Evolutionary conservation across 805 yeast genomes (phyloP).

Genomic region (Metschnikowia matae): DNA sequence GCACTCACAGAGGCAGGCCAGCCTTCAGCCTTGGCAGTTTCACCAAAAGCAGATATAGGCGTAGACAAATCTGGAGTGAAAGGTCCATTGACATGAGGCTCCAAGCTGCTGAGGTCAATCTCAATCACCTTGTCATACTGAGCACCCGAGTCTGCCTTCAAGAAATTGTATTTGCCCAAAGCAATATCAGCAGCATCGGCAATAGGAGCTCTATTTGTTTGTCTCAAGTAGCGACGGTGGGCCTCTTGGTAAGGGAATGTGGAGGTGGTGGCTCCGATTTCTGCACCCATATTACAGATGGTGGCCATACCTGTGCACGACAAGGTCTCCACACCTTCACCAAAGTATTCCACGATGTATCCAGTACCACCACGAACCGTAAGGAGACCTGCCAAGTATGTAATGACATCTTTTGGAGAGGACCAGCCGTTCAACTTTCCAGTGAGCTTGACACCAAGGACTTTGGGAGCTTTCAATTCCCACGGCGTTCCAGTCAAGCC

Average conservation of each 20-base stretch:
- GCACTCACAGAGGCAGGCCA: constrained; percentile 90
- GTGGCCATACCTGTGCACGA: constrained; percentile 99
- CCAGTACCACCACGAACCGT: constrained; percentile 99
- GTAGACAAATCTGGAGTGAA: constrained; percentile 98
- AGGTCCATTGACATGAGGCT: constrained; percentile 97
- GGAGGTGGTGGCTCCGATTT: constrained; percentile 98
- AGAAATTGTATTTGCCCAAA: constrained; percentile 53
- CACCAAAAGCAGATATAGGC: constrained; percentile 78
- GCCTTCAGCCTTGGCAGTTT: constrained; percentile 61
- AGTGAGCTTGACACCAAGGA: constrained; percentile 88
- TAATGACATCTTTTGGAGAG: constrained; percentile 95
- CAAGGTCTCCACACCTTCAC: constrained; percentile 84
- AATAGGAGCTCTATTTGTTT: constrained; percentile 80
- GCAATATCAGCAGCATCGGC: constrained; percentile 74
- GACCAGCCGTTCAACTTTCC: constrained; percentile 92
- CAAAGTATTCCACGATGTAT: constrained; percentile 91
- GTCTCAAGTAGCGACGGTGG: constrained; percentile 70
- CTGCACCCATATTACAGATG: constrained; percentile 99
- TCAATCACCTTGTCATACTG: constrained; percentile 91
- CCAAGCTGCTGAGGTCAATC: constrained; percentile 78
- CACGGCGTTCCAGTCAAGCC: constrained; percentile 96
- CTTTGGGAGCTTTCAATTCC: constrained; percentile 97
- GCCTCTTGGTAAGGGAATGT: constrained; percentile 90
- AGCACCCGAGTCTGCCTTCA: constrained; percentile 82
- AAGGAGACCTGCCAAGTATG: constrained; percentile 83